phyloP scores from a whole-genome alignment of 768 basidiomycete species.

The Lactifluus echinatus region DNA sequence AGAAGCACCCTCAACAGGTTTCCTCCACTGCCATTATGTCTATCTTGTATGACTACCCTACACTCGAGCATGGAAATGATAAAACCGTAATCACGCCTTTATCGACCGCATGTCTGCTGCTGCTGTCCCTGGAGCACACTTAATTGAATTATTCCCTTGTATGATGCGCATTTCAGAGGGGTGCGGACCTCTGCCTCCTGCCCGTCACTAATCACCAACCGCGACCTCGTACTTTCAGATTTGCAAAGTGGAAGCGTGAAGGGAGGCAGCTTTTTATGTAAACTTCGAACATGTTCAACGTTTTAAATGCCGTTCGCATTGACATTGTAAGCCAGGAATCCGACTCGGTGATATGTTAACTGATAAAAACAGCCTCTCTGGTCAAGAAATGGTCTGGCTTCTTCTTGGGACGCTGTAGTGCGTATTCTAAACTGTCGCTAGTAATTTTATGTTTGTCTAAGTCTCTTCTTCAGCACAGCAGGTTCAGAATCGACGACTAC shows the following conservation, averaged over 20 bases:
- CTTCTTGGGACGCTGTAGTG: constrained; percentile 16
- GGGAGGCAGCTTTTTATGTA: not conserved
- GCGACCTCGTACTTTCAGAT: not conserved
- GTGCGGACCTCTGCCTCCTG: not conserved
- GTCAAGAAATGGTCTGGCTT: constrained; percentile 17
- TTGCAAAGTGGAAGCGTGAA: constrained; percentile 13
- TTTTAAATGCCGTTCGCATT: not conserved
- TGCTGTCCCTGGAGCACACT: not conserved
- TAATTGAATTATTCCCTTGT: constrained; percentile 12
- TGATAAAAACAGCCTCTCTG: constrained; percentile 8
- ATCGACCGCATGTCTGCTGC: not conserved
- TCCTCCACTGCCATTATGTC: constrained; percentile 8
- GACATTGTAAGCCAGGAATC: constrained; percentile 2
- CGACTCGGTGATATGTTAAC: too few relatives aligned
- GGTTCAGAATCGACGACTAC: constrained; percentile 1
- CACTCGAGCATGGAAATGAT: constrained; percentile 1
- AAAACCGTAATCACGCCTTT: not conserved
- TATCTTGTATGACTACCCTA: constrained; percentile 6
- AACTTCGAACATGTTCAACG: not conserved
- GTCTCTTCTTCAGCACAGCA: not conserved
- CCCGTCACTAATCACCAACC: too few relatives aligned
- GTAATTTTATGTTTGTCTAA: not conserved
- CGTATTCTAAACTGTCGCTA: not conserved
- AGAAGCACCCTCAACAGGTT: constrained; percentile 1
- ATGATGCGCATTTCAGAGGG: constrained; percentile 4